Conservation (phyloP, 208 protist species). For the Acanthamoeba healyi region DNA sequence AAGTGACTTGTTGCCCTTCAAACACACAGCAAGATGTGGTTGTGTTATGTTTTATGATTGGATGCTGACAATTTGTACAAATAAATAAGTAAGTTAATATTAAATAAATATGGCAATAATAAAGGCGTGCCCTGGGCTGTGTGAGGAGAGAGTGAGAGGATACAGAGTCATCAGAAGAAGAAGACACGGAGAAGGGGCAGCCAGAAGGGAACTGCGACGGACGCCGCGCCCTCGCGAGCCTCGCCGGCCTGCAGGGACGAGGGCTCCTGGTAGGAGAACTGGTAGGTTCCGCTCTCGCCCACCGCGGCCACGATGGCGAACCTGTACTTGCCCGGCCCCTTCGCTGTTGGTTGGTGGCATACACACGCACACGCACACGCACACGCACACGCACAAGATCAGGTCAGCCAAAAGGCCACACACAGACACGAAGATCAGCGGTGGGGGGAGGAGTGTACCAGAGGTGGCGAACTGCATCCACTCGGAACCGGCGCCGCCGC, state of each 20-base stretch:
- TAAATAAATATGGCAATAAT: background rate
- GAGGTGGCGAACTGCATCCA: constrained; percentile 48
- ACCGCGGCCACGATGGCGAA: background rate
- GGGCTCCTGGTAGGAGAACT: background rate
- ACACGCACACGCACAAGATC: background rate
- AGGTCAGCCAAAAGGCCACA: no score
- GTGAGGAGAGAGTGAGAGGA: no score
- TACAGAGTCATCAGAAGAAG: background rate
- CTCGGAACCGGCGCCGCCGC: background rate
- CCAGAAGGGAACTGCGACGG: background rate
- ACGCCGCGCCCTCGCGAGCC: background rate
- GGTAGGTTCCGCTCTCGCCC: background rate
- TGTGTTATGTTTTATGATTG: no score
- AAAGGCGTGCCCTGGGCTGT: no score
- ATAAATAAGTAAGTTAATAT: background rate
- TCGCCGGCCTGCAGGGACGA: background rate
- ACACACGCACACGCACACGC: background rate
- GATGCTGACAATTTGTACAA: background rate
- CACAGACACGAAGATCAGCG: background rate
- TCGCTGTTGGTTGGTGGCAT: no score
- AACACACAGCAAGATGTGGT: no score
- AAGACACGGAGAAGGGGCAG: background rate
- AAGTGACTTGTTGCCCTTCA: no score
- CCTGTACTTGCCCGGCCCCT: background rate
- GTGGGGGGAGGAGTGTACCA: background rate